phyloP scores from a whole-genome alignment of 2,329 filamentous ascomycete genomes.

The Pseudogymnoascus sp. region DNA sequence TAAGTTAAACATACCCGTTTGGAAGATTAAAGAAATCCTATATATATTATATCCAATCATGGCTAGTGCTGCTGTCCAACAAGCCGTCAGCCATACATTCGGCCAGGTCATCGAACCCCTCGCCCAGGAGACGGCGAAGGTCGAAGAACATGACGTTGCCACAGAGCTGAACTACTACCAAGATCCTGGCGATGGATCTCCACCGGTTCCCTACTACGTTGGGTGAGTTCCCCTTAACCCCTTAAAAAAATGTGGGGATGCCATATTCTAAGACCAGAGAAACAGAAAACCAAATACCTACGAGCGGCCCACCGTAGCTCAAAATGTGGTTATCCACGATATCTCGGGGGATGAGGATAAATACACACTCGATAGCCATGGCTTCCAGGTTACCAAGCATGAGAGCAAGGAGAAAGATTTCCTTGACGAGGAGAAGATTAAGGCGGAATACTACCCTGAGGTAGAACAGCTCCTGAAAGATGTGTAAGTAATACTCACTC shows the following conservation, averaged over 20 bases:
- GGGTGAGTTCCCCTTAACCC: not conserved
- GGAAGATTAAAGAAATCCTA: not conserved
- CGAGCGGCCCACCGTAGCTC: slow-evolving; percentile 11
- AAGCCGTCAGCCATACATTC: not conserved
- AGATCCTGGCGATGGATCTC: slow-evolving; percentile 14
- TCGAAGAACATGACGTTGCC: slow-evolving; percentile 13
- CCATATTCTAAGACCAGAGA: not conserved
- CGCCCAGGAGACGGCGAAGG: not conserved
- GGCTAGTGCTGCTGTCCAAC: slow-evolving; percentile 9
- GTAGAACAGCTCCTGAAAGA: slow-evolving; percentile 61
- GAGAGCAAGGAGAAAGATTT: slow-evolving; percentile 53
- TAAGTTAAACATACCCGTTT: not conserved
- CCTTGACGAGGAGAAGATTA: slow-evolving; percentile 58
- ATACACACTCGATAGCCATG: slow-evolving; percentile 63
- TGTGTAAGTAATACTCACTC: not conserved
- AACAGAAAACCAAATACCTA: slow-evolving; percentile 1
- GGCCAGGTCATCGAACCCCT: not conserved
- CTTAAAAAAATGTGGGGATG: not conserved
- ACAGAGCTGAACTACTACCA: slow-evolving; percentile 16
- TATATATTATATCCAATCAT: slow-evolving; percentile 2
- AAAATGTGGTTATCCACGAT: slow-evolving; percentile 56
- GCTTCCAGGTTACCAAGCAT: slow-evolving; percentile 58
- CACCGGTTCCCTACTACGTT: slow-evolving; percentile 13
- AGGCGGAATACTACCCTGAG: slow-evolving; percentile 70
- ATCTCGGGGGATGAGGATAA: slow-evolving; percentile 58